phyloP scores from a whole-genome alignment of 331 rosid genomes.

The Pyrus hybrid region DNA sequence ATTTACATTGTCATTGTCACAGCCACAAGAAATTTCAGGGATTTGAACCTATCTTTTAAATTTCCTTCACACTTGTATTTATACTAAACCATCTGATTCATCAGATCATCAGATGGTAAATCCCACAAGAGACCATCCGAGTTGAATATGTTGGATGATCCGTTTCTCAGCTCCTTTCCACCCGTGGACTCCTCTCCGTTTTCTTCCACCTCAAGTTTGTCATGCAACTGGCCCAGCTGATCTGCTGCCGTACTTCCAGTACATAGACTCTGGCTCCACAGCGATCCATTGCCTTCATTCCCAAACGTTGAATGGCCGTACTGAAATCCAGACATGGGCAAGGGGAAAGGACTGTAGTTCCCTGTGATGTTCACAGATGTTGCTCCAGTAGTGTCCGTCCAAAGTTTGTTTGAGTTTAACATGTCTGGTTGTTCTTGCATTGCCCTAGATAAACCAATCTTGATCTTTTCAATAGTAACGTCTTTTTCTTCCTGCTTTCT shows the following conservation, averaged over 20 bases:
- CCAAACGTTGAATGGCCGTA: slow-evolving; percentile 41
- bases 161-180: slow-evolving; percentile 43
- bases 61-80: neutral
- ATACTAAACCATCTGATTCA: slow-evolving; percentile 50
- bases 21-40: slow-evolving; percentile 18
- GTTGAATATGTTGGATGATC: slow-evolving; percentile 60
- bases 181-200: slow-evolving; percentile 47
- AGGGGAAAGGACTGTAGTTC: slow-evolving; percentile 53
- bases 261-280: slow-evolving; percentile 79
- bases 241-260: slow-evolving; percentile 75
- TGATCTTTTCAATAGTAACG: slow-evolving; percentile 56
- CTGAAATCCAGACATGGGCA: slow-evolving; percentile 42
- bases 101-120: slow-evolving; percentile 71
- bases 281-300: slow-evolving; percentile 60
- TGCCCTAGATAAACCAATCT: slow-evolving; percentile 60
- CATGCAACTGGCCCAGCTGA: slow-evolving; percentile 47
- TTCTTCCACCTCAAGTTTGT: slow-evolving; percentile 42
- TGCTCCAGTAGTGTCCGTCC: slow-evolving; percentile 43
- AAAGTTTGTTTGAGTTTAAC: slow-evolving; percentile 41
- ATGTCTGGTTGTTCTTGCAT: slow-evolving; percentile 62
- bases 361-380: slow-evolving; percentile 36
- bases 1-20: slow-evolving; percentile 41
- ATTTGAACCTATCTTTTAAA: slow-evolving; percentile 15
- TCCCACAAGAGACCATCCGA: slow-evolving; percentile 83
- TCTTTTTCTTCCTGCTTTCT: slow-evolving; percentile 45